Evolutionary conservation across 371 early-diverging fungal genomes (phyloP), one percentile per base, ranked within the genome.

Genomic region (Mortierella sp.): DNA sequence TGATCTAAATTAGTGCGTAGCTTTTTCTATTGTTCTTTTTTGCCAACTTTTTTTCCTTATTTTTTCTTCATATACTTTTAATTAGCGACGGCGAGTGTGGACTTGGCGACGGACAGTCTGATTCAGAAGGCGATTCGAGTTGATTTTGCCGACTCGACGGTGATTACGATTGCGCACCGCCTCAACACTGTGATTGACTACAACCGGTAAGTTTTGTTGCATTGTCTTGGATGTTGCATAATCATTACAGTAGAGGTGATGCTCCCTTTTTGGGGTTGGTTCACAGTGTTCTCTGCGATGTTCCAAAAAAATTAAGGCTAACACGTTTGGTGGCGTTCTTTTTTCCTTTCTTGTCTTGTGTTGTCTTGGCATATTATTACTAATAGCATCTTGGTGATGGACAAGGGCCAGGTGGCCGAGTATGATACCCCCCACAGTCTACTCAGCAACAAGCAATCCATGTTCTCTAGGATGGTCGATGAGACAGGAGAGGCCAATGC

Each of bases 141-240:
- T n/a, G 94, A 94, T 78, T 94, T 94, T 82, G 81, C 84, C 8
- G 80, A 90, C 72, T 93, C 94, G 45, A 92, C 95, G 0, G 85
- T 95, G 70, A 81, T 96, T 26, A 93, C 94, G 70, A 95, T 96
- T 80, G 96, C 96, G 16, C 96, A 96, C 88, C 93, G 96, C 72
- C 90, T 96, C 72, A 91, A 94, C 75, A 97, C 97, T 1, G 93
- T 98, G 13, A 94, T 97, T 42, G 97, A 97, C 82, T 98, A 96
- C 82, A 96, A 97, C 87, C 91, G 92, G 68, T 84, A 93, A 96
- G 82, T 95, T 42, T 65, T 42, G 34, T 24, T 38, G 42, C 42
- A 11, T 24, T 42, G 9, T 14, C 38, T 38, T 73, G 50, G 14
- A 50, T 50, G 50, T 28, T 3, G 60, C 60, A 9, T 63, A 63